A percentile compares a stretch with the other conserved stretches of the same genome.
Conservation (phyloP, 768 basidiomycete species). For the Mycena metata region DNA sequence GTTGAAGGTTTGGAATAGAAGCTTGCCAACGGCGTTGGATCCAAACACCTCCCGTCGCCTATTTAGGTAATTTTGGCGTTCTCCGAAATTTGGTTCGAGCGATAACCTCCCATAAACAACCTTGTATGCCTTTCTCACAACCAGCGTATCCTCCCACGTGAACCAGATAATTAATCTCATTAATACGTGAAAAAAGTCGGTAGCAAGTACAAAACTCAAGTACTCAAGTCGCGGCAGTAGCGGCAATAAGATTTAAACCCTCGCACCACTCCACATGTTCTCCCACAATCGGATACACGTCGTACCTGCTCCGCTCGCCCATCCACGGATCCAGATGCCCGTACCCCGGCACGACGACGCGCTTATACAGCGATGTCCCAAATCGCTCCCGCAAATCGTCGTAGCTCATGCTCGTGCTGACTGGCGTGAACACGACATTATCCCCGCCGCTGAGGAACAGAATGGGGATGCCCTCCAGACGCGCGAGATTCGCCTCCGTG, state of each 20-base stretch:
- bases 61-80: too few species aligned
- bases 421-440: constrained; percentile 32
- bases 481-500: constrained; percentile 32
- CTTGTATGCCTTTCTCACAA: too few species aligned
- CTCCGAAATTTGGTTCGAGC: too few species aligned
- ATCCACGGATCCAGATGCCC: constrained; percentile 42
- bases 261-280: constrained; percentile 33
- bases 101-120: too few species aligned
- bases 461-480: constrained; percentile 32
- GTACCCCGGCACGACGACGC: constrained; percentile 31
- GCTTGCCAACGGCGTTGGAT: too few species aligned
- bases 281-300: constrained; percentile 32
- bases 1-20: too few species aligned
- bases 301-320: constrained; percentile 31
- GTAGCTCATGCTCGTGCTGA: constrained; percentile 35
- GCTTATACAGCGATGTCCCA: constrained; percentile 27
- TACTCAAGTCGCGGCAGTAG: background rate
- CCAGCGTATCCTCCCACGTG: too few species aligned
- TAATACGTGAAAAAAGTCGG: too few species aligned
- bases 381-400: constrained; percentile 36
- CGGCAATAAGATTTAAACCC: background rate
- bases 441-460: constrained; percentile 35
- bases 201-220: too few species aligned
- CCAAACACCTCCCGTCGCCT: too few species aligned
- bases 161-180: too few species aligned